phyloP scores from a whole-genome alignment of 2,329 filamentous ascomycete species.

The Canariomyces notabilis region DNA sequence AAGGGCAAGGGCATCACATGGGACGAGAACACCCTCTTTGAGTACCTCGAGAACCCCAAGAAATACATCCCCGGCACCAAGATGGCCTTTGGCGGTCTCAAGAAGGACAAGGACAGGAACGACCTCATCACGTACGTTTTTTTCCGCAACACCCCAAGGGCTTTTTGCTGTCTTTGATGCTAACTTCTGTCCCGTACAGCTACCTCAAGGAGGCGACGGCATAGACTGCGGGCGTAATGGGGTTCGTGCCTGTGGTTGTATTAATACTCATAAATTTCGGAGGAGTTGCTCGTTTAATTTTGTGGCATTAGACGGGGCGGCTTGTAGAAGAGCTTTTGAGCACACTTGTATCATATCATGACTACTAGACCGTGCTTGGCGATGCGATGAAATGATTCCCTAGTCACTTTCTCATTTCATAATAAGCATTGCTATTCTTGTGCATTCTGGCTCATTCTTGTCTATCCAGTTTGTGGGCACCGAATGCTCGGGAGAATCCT shows the following conservation, averaged over 20 bases:
- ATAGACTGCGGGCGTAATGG: constrained; percentile 4
- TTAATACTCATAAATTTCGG: constrained; percentile 2
- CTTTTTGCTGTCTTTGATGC: not conserved
- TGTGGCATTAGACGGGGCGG: constrained; percentile 30
- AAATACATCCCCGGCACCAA: constrained; percentile 99
- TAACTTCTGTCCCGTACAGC: constrained; percentile 1
- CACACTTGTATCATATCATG: constrained; percentile 28
- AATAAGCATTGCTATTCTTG: not conserved
- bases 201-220: constrained; percentile 16
- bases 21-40: constrained; percentile 83
- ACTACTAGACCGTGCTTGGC: constrained; percentile 23
- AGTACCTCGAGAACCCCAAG: constrained; percentile 99
- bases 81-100: constrained; percentile 99
- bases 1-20: constrained; percentile 91
- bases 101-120: constrained; percentile 99
- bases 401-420: constrained; percentile 3
- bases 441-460: too few relatives aligned
- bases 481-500: too few relatives aligned
- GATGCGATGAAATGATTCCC: constrained; percentile 14
- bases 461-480: too few relatives aligned
- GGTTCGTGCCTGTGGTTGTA: constrained; percentile 8
- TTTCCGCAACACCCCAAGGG: not conserved
- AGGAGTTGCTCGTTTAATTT: constrained; percentile 14
- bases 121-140: constrained; percentile 88
- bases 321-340: constrained; percentile 7